These are phyloP conservation scores for Talaromyces albobiverticillius DNA, from an alignment of 2,329 filamentous ascomycete species.

Conservation along the genomic window DNA sequence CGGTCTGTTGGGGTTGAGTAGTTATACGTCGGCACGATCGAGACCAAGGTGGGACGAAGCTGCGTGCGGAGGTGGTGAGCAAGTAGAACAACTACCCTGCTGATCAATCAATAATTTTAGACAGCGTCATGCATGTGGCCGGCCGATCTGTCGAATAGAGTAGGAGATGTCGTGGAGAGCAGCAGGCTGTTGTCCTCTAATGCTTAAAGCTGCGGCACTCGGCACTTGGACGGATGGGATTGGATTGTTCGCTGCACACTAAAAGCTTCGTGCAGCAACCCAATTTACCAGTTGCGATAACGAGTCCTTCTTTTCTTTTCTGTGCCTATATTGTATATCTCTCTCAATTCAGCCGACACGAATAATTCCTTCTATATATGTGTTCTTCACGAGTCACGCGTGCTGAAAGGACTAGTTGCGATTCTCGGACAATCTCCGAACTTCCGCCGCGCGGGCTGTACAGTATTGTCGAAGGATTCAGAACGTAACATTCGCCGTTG, in stretches of 20 bases:
- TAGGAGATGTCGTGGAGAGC: neutral
- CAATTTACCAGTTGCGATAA: neutral
- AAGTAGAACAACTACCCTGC: neutral
- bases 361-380: neutral
- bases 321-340: neutral
- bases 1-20: neutral
- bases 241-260: constrained; percentile 8
- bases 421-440: neutral
- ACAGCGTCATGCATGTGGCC: constrained; percentile 5
- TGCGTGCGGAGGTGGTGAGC: neutral
- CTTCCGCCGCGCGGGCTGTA: neutral
- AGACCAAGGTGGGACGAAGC: neutral
- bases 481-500: neutral
- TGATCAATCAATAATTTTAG: constrained; percentile 8
- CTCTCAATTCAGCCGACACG: neutral
- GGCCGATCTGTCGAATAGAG: constrained; percentile 1
- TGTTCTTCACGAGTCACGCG: too few relatives aligned
- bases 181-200: neutral
- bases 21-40: neutral
- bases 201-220: constrained; percentile 1
- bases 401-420: neutral
- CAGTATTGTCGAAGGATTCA: neutral
- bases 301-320: neutral
- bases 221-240: constrained; percentile 1
- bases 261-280: constrained; percentile 5